These are phyloP conservation scores for Kuraishia hungarica DNA, from an alignment of 805 yeast genomes.

Conservation along the genomic window DNA sequence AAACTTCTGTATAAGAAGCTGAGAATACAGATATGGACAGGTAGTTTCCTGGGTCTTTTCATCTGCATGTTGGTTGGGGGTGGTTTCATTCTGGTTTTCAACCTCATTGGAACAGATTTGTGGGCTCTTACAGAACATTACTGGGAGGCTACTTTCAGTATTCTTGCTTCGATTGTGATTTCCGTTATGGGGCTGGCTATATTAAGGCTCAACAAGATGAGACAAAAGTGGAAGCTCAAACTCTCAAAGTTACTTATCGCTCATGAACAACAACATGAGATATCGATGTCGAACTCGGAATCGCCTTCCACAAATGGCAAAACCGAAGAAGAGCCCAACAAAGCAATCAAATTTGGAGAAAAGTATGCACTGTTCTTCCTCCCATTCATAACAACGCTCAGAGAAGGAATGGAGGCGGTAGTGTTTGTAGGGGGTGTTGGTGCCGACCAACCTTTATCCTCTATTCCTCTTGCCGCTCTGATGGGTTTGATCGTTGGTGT, in stretches of 20 bases:
- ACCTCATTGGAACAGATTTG: slow-evolving; percentile 31
- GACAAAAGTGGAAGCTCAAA: slow-evolving; percentile 33
- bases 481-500: slow-evolving; percentile 28
- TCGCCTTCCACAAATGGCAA: background rate
- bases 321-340: background rate
- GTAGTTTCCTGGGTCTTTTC: slow-evolving; percentile 31
- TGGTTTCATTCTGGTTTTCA: slow-evolving; percentile 28
- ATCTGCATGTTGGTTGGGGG: slow-evolving; percentile 32
- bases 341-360: slow-evolving; percentile 6
- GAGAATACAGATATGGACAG: slow-evolving; percentile 32
- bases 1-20: slow-evolving; percentile 11
- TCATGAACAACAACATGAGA: background rate
- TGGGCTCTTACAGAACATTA: slow-evolving; percentile 39
- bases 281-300: background rate
- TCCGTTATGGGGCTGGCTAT: slow-evolving; percentile 38
- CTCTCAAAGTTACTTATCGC: slow-evolving; percentile 15
- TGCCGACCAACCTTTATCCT: slow-evolving; percentile 33
- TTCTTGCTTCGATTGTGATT: slow-evolving; percentile 33
- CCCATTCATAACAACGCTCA: slow-evolving; percentile 83
- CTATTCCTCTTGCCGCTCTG: slow-evolving; percentile 20
- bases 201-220: slow-evolving; percentile 33
- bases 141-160: slow-evolving; percentile 39
- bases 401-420: slow-evolving; percentile 97
- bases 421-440: slow-evolving; percentile 97
- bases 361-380: slow-evolving; percentile 84